Evolutionary conservation across 2,329 filamentous ascomycete genomes (phyloP).

Genomic region (Xylaria sp.): DNA sequence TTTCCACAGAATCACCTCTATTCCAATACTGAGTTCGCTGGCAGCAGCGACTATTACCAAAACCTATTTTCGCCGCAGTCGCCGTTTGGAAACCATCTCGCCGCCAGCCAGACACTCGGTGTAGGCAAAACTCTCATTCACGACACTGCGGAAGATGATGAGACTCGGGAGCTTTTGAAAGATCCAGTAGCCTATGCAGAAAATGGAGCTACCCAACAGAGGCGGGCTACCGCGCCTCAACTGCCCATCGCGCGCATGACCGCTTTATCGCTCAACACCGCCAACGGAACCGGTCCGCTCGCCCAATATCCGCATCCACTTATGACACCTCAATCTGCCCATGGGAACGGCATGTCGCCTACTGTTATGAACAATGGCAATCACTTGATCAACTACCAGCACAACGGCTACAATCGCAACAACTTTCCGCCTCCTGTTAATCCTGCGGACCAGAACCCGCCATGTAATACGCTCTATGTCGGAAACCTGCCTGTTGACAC

Average conservation of each 20-base stretch:
- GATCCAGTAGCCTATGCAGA: conserved; percentile 70
- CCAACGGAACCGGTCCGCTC: conserved; percentile 50
- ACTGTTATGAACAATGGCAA: conserved; percentile 43
- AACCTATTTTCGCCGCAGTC: conserved; percentile 68
- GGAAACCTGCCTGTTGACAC: conserved; percentile 93
- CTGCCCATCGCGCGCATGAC: conserved; percentile 65
- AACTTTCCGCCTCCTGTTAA: conserved; percentile 76
- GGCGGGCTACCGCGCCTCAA: conserved; percentile 67
- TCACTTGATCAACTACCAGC: conserved; percentile 45
- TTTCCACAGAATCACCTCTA: conserved; percentile 55
- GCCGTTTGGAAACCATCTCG: conserved; percentile 64
- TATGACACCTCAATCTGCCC: conserved; percentile 37
- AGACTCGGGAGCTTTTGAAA: conserved; percentile 65
- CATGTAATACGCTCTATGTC: conserved; percentile 96
- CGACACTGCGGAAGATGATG: conserved; percentile 62
- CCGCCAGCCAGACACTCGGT: conserved; percentile 49
- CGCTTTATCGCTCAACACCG: conserved; percentile 64
- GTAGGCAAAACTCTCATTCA: conserved; percentile 69
- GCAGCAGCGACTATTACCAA: conserved; percentile 51
- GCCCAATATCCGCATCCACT: conserved; percentile 39
- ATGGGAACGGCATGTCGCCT: conserved; percentile 51
- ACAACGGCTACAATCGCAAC: conserved; percentile 53
- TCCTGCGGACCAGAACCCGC: conserved; percentile 91
- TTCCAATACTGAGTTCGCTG: conserved; percentile 50
- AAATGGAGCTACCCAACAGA: conserved; percentile 54